phyloP scores from a whole-genome alignment of 495 filamentous ascomycete genomes.

The Tetracladium setigerum region DNA sequence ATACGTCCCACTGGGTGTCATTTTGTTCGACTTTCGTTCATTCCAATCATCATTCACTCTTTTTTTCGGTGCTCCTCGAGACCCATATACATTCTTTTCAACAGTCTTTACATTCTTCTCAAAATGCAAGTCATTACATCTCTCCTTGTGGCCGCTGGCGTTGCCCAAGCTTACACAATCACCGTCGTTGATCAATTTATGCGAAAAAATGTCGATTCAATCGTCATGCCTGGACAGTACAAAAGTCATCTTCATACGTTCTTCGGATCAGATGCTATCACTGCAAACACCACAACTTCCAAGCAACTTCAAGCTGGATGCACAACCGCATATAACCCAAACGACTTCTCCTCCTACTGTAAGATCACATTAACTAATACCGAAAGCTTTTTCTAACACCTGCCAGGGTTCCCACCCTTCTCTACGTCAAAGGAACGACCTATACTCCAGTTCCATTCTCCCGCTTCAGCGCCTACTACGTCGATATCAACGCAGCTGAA shows the following conservation, averaged over 20 bases:
- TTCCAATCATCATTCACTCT: too few species aligned
- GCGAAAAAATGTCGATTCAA: slow-evolving; percentile 28
- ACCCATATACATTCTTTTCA: too few species aligned
- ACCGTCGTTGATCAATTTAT: slow-evolving; percentile 22
- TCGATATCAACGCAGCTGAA: slow-evolving; percentile 11
- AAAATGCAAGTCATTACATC: too few species aligned
- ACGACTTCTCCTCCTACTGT: slow-evolving; percentile 26
- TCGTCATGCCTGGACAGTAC: slow-evolving; percentile 26
- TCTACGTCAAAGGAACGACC: slow-evolving; percentile 11
- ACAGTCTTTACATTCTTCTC: too few species aligned
- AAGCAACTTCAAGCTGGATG: slow-evolving; percentile 21
- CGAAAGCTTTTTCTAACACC: slow-evolving; percentile 1
- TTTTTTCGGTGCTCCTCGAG: too few species aligned
- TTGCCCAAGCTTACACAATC: slow-evolving; percentile 20
- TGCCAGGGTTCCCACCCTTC: slow-evolving; percentile 18
- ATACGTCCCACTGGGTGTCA: too few species aligned
- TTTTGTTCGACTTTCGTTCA: too few species aligned
- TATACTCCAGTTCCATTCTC: slow-evolving; percentile 16
- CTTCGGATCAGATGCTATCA: slow-evolving; percentile 26
- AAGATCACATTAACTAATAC: too few species aligned
- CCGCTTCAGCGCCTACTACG: slow-evolving; percentile 22
- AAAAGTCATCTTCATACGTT: slow-evolving; percentile 25
- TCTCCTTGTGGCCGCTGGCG: neutral
- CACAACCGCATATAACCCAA: slow-evolving; percentile 21
- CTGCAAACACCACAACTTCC: slow-evolving; percentile 18